Evolutionary conservation across 345 rosid genomes (phyloP), one percentile per base, ranked within the genome.

Genomic region (Euphorbia peplus): DNA sequence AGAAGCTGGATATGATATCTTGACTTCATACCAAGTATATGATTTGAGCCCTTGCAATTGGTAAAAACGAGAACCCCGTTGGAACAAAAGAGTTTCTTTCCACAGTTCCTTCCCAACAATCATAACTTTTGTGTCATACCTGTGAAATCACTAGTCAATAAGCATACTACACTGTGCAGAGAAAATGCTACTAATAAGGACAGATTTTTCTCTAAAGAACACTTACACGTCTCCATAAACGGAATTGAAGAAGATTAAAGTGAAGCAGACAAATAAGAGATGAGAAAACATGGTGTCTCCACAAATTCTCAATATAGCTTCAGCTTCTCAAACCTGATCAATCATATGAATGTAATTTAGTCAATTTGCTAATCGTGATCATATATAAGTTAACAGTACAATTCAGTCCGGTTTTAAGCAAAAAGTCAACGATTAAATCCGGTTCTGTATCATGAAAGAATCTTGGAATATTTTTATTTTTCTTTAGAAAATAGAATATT

Each of bases 1-100:
- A 81, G 96, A 91, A 81, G 96, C 96, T 63, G 99, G 99, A 72
- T 88, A 90, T 14, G 96, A 91, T 79, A 91, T 95, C 99, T 95
- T 91, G 87, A 91, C 95, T 95, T 90, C 95, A 55, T 91, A 91
- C 96, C 90, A 85, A 76, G 87, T 73, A 73, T 71, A 41, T 15
- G 97, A 76, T 75, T 87, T 95, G 29, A 95, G 81, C 61, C 90
- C 91, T 61, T 84, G 75, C 70, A 95, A 73, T 29, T 71, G 66
- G 60, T 90, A 95, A 50, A 81, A 66, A 41, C 85, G 79, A 71
- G 87, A 86, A 76, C 96, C 93, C 71, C 68, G 69, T 53, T 63
- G 81, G 22, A 90, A 71, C 10, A 87, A 86, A 42, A 91, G 68
- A 51, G 81, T 85, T 80, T 90, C 93, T 81, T 78, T 79, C 91